Evolutionary conservation across 129 eudicot genomes (phyloP), one percentile per base, ranked within the genome.

Genomic region (Flaveria robusta): DNA sequence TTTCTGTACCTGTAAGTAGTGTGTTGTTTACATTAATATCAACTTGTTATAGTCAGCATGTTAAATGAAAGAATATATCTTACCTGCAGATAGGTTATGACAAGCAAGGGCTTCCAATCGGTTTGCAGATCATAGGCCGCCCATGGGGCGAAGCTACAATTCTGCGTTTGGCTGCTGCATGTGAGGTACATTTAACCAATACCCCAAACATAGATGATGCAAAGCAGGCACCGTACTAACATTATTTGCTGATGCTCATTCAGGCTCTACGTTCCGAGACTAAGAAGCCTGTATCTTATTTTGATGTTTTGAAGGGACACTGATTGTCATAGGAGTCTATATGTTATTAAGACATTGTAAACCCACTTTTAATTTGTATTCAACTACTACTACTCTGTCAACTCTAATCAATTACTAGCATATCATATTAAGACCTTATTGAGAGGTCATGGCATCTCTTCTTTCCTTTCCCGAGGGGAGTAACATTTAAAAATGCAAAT

Each of bases 131-230:
- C 66, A 83, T 93, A 26, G 98, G 98, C 23, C 91, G 91, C 19
- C 98, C 98, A 24, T 90, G 98, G 98, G 86, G 85, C 9, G 97
- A 93, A 81, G 92, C 98, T 66, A 83, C 98, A 66, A 71, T 93
- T 39, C 71, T 93, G 77, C 92, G 91, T 59, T 72, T 93, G 80
- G 97, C 97, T 79, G 92, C 90, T 49, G 88, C 91, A 10, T 66
- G 89, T 1, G 96, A 90, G 97, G 97, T 93, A 87, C 52, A 26
- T 45, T 41, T 24, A 50, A 74, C 23, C 15, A 19, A 34, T 59
- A 14, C 50, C 43, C 54, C 50, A 67, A 55, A 55, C 68, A 63
- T 63, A n/a, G 19, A 60, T 60, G 19, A 60, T 26, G 67, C 67
- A 11, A 60, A 60, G 19, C 67, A 60, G 26, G 67, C 67, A 60